Evolutionary conservation across 768 basidiomycete species (phyloP), one percentile per base, ranked within the genome.

Genomic region (Mycena olivaceomarginata): DNA sequence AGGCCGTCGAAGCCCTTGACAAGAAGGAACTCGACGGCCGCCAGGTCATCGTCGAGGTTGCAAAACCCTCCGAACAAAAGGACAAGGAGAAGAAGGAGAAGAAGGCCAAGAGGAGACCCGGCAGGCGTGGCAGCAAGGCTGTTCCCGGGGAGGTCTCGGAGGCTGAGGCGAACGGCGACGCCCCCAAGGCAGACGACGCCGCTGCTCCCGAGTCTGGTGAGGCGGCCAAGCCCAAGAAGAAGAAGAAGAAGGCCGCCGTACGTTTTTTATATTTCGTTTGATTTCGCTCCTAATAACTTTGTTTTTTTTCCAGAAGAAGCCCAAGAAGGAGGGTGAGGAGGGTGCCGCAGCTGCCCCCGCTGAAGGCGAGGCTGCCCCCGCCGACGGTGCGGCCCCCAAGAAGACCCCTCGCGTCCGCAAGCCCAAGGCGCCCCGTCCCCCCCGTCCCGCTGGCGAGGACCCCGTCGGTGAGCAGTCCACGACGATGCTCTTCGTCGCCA

Each of bases 401-500:
- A 92, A 92, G 82, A 85, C 85, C 70, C 82, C 87, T 75, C 91
- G 92, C 81, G 78, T 84, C 77, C 93, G 92, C 85, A 94, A 91
- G 85, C 87, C 89, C 80, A 93, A 88, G 82, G 82, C 87, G 25
- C 90, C 90, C 70, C 94, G 93, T 70, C 83, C 90, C 71, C 86
- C 89, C 68, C 96, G 96, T 82, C 91, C 95, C 40, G 91, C 89
- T 41, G 96, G 96, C 69, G 94, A 97, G 85, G 95, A 95, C 76
- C 97, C 97, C 40, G 89, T 88, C 70, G 97, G 97, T 82, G 96
- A 97, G 84, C 96, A 94, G 41, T 97, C 96, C 84, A 94, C 94
- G 89, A 95, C 91, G 73, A 93, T 96, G 88, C 90, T 99, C 80
- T 99, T 99, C 82, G 97, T 99, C 81, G 98, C 98, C 88, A 99